Conservation (phyloP, 1,284 basidiomycete species). For the Hortiboletus rubellus region DNA sequence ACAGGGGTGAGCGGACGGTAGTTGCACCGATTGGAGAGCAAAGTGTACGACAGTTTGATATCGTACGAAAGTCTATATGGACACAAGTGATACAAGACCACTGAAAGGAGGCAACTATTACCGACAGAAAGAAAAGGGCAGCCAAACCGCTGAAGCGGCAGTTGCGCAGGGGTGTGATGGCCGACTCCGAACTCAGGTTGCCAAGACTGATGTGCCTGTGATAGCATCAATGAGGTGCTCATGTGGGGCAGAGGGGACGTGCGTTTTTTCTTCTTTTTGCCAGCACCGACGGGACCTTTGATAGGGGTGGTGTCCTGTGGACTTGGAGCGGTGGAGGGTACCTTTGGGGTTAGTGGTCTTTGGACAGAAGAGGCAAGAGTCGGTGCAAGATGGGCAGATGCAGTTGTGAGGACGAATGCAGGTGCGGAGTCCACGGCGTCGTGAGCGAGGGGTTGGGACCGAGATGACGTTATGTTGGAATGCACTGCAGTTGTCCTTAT, state of each 20-base stretch:
- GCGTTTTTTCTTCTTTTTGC: slow-evolving; percentile 61
- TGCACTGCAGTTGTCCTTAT: slow-evolving; percentile 76
- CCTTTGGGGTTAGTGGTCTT: slow-evolving; percentile 45
- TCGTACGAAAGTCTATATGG: neutral
- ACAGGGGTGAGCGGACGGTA: slow-evolving; percentile 49
- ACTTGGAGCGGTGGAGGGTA: slow-evolving; percentile 38
- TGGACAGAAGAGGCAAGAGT: slow-evolving; percentile 55
- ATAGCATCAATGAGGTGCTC: slow-evolving; percentile 5
- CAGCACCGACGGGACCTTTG: slow-evolving; percentile 51
- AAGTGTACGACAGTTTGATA: neutral
- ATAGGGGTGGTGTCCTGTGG: slow-evolving; percentile 44
- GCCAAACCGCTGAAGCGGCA: neutral
- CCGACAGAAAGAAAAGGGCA: neutral
- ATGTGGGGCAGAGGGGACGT: slow-evolving; percentile 4
- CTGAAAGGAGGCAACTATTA: neutral
- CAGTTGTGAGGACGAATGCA: slow-evolving; percentile 41
- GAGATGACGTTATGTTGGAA: slow-evolving; percentile 52
- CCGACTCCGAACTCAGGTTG: slow-evolving; percentile 15
- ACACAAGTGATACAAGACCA: slow-evolving; percentile 1
- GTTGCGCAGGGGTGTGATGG: neutral
- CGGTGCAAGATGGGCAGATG: slow-evolving; percentile 39
- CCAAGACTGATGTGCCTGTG: slow-evolving; percentile 30
- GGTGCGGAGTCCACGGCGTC: slow-evolving; percentile 31
- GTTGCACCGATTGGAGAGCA: neutral
- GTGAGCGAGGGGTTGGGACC: slow-evolving; percentile 35